These are phyloP conservation scores for Phytopythium boreale DNA, from an alignment of 352 stramenopile species.

Conservation along the genomic window DNA sequence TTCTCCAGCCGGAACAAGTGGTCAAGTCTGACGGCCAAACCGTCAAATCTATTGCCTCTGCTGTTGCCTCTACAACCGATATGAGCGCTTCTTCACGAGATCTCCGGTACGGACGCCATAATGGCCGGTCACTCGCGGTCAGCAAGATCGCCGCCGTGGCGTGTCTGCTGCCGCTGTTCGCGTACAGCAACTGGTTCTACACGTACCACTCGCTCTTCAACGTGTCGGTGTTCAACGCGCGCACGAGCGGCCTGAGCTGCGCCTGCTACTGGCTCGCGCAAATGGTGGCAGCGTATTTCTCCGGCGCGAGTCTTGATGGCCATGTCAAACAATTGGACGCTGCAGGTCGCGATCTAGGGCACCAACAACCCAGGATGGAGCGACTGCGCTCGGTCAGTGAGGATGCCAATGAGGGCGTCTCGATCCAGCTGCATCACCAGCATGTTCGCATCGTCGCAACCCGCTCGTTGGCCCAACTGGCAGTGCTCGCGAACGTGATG, in stretches of 20 bases:
- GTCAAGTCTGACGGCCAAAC: slow-evolving; percentile 19
- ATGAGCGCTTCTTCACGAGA: neutral
- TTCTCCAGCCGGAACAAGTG: slow-evolving; percentile 30
- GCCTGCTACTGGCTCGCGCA: slow-evolving; percentile 44
- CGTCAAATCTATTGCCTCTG: slow-evolving; percentile 6
- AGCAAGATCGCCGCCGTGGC: neutral
- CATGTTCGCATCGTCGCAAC: neutral
- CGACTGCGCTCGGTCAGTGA: neutral
- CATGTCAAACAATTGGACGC: slow-evolving; percentile 3
- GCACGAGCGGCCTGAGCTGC: slow-evolving; percentile 32
- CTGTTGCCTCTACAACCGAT: neutral
- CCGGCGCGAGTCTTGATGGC: slow-evolving; percentile 26
- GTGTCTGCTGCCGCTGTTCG: slow-evolving; percentile 40
- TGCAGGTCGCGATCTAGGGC: neutral
- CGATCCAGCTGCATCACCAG: neutral
- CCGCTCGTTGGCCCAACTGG: neutral
- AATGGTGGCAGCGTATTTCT: slow-evolving; percentile 30
- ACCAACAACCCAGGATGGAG: neutral
- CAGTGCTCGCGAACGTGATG: slow-evolving; percentile 27
- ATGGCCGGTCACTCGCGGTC: neutral
- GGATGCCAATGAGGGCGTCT: neutral
- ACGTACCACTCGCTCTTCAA: slow-evolving; percentile 63
- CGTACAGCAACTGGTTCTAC: slow-evolving; percentile 71
- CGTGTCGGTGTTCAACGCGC: slow-evolving; percentile 35
- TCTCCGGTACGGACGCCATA: slow-evolving; percentile 3